Percentiles rank a stretch among this genome's conserved stretches.
phyloP scores from a whole-genome alignment of 2,329 filamentous ascomycete species.

The Xylariaceae sp. region DNA sequence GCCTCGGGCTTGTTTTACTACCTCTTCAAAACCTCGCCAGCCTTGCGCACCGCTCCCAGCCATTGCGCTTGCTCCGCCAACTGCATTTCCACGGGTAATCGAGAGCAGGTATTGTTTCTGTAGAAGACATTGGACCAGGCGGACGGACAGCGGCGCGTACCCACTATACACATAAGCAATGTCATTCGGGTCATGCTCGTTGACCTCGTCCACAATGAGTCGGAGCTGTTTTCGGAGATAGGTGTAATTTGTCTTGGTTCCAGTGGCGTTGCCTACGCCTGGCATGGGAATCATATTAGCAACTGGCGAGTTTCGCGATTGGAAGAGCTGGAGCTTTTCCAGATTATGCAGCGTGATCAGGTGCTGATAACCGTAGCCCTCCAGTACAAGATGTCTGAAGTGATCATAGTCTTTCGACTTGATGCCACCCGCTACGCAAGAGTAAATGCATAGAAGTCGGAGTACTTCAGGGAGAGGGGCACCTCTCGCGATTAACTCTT shows the following conservation, averaged over 20 bases:
- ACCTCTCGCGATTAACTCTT: constrained; percentile 88
- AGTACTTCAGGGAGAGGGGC: constrained; percentile 76
- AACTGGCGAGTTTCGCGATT: constrained; percentile 69
- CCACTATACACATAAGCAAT: constrained; percentile 98
- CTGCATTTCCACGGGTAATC: constrained; percentile 59
- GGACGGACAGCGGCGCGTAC: constrained; percentile 86
- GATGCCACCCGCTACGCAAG: constrained; percentile 81
- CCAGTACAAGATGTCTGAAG: constrained; percentile 80
- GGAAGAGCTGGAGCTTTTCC: constrained; percentile 82
- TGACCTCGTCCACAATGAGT: constrained; percentile 92
- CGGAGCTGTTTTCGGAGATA: constrained; percentile 80
- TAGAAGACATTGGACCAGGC: constrained; percentile 85
- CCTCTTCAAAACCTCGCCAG: constrained; percentile 91
- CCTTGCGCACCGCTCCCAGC: constrained; percentile 63
- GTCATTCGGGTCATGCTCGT: constrained; percentile 89
- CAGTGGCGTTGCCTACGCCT: constrained; percentile 50
- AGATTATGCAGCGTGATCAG: constrained; percentile 81
- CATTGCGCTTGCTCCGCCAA: constrained; percentile 42
- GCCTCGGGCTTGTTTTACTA: constrained; percentile 79
- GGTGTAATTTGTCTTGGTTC: constrained; percentile 82
- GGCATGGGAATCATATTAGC: constrained; percentile 76
- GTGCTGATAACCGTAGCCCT: constrained; percentile 94
- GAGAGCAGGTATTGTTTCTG: constrained; percentile 81
- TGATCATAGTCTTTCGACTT: constrained; percentile 82
- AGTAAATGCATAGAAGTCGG: constrained; percentile 83